These are phyloP conservation scores for Pezicula rhizophila DNA, from an alignment of 2,329 filamentous ascomycete genomes.

Conservation along the genomic window DNA sequence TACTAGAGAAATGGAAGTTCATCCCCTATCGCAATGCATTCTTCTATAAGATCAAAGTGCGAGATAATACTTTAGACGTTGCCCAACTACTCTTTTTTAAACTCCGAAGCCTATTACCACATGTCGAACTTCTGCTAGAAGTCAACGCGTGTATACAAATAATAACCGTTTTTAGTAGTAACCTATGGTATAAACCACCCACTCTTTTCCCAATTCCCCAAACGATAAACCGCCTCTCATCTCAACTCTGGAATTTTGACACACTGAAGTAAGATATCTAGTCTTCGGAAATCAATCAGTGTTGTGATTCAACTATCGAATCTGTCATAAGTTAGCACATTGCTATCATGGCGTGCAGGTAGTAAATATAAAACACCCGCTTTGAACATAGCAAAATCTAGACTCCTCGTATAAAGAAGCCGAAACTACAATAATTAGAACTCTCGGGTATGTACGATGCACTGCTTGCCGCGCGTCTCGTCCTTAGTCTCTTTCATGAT, in stretches of 20 bases:
- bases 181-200: background rate
- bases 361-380: conserved; percentile 13
- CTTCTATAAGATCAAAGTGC: too few relatives aligned
- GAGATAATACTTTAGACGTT: too few relatives aligned
- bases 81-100: too few relatives aligned
- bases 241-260: background rate
- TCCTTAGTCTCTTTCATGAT: conserved; percentile 10
- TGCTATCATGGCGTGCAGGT: too few relatives aligned
- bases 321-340: background rate
- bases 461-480: background rate
- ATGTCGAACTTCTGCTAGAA: too few relatives aligned
- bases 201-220: background rate
- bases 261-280: background rate
- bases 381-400: conserved; percentile 19
- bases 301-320: background rate
- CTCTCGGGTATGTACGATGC: conserved; percentile 3
- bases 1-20: too few relatives aligned
- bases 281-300: background rate
- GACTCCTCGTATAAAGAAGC: conserved; percentile 12
- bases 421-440: conserved; percentile 20
- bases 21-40: too few relatives aligned
- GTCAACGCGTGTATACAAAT: too few relatives aligned
- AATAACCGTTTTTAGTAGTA: too few relatives aligned
- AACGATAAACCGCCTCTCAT: background rate
- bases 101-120: too few relatives aligned